Base-by-base conservation (phyloP, 305 asterid genomes). In the Vinca major region DNA sequence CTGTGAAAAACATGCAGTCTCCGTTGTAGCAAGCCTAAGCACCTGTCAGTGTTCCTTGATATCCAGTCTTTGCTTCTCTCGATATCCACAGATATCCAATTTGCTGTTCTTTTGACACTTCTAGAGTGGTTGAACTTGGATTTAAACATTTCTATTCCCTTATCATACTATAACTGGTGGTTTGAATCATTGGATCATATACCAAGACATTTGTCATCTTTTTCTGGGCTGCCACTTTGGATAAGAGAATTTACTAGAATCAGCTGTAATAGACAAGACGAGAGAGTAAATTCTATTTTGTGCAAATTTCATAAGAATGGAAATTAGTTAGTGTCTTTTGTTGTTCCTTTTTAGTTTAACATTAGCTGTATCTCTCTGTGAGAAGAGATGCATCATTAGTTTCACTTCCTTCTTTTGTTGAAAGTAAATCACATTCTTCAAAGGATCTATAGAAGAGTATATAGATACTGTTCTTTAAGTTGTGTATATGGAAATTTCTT, bases 401-500 rank as follows among this genome's bases (percentile, higher is more conserved):
- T 52, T 52, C 26, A 17, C 26, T 52, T 52, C 11, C 57, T 4
- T 7, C 7, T 50, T 50, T 52, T 52, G 19, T n/a, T 6, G 26
- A 16, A 50, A 50, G 19, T 9, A 21, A 55, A 55, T 21, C 39
- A 21, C 5, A 55, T 20, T 55, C 36, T 2, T 20, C 39, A 55
- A 5, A 2, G 37, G 0, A 55, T 55, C 61, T 37, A 13, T n/a
- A 62, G 41, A 41, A 17, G 33, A 40, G 33, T 1, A 7, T 12
- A n/a, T 43, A 61, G 12, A 61, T 62, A 36, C 43, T 16, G 2
- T 3, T 62, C 50, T 40, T 26, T 11, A 11, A 63, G 41, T 20
- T 45, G 37, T 13, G 47, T 56, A 21, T 14, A 17, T 70, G 68
- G 4, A 48, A 36, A 44, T 77, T 50, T 57, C 58, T 20, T 65